Evolutionary conservation across 345 rosid species (phyloP).

Genomic region (Eucalyptus regnans): DNA sequence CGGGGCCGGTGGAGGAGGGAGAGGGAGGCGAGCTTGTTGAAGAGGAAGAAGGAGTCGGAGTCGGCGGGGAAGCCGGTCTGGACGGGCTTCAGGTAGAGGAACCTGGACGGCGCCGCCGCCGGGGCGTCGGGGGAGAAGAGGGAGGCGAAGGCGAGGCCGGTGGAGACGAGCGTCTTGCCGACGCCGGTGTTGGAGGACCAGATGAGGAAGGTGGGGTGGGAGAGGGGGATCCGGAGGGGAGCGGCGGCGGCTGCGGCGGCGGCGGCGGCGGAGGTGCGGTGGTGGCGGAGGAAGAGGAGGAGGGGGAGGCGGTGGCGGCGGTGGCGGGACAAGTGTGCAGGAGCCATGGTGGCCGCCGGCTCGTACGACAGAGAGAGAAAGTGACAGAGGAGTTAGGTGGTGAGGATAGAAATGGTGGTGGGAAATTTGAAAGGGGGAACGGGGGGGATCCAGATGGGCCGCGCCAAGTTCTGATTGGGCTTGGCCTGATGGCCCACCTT

Average conservation of each 20-base stretch:
- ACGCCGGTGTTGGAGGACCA: conserved; percentile 93
- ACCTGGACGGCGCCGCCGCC: conserved; percentile 7
- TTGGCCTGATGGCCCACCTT: not conserved
- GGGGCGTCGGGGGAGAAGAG: conserved; percentile 22
- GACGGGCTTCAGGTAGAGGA: conserved; percentile 72
- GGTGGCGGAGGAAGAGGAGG: conserved; percentile 10
- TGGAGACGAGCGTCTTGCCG: conserved; percentile 90
- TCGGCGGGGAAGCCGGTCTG: conserved; percentile 94
- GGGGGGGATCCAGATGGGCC: not conserved
- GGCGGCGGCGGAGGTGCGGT: not conserved
- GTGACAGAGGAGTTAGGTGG: not conserved
- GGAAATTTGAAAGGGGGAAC: not conserved
- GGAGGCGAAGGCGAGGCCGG: conserved; percentile 84
- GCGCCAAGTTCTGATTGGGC: not conserved
- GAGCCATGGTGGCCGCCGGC: not conserved
- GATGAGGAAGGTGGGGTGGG: conserved; percentile 53
- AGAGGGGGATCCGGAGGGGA: conserved; percentile 31
- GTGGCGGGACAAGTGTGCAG: not conserved
- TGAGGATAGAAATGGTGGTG: not conserved
- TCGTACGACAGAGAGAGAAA: not conserved
- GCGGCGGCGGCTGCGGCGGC: not conserved
- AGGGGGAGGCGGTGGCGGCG: not conserved
- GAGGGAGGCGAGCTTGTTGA: conserved; percentile 53
- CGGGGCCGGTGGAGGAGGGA: conserved; percentile 26
- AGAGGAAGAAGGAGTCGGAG: conserved; percentile 80